phyloP scores from a whole-genome alignment of 345 rosid genomes.

The Populus tremula region DNA sequence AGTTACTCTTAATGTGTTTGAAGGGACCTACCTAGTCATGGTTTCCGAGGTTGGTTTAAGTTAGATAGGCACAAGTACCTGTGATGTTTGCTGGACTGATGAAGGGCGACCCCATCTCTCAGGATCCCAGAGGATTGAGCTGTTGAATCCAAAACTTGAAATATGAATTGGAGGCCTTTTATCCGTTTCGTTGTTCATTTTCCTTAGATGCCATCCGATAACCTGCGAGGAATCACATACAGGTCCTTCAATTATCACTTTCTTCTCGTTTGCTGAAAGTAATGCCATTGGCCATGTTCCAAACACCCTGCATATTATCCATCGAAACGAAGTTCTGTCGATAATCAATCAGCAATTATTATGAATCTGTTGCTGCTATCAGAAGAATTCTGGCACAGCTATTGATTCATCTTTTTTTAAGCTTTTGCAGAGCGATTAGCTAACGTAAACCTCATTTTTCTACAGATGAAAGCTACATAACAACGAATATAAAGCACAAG shows the following conservation, averaged over 20 bases:
- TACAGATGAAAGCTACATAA: background rate
- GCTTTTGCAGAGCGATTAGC: background rate
- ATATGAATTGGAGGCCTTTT: conserved; percentile 37
- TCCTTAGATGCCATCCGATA: conserved; percentile 79
- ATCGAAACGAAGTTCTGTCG: background rate
- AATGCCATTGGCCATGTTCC: conserved; percentile 93
- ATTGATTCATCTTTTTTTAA: too few species aligned
- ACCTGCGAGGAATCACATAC: conserved; percentile 79
- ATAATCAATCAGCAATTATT: background rate
- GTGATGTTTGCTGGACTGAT: conserved; percentile 20
- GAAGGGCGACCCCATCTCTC: conserved; percentile 82
- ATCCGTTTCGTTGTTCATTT: conserved; percentile 46
- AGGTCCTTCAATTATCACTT: conserved; percentile 74
- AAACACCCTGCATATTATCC: conserved; percentile 50
- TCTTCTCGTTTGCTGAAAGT: conserved; percentile 54
- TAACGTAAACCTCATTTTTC: background rate
- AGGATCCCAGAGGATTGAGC: conserved; percentile 83
- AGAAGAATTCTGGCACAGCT: too few species aligned
- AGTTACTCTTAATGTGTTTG: background rate
- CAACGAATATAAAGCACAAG: background rate
- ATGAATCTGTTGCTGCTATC: background rate
- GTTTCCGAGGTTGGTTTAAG: background rate
- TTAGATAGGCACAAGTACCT: conserved; percentile 6
- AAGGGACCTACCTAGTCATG: background rate
- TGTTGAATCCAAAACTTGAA: conserved; percentile 54